These are phyloP conservation scores for Coemansia sp. DNA, from an alignment of 192 early-diverging fungal genomes.

Conservation along the genomic window DNA sequence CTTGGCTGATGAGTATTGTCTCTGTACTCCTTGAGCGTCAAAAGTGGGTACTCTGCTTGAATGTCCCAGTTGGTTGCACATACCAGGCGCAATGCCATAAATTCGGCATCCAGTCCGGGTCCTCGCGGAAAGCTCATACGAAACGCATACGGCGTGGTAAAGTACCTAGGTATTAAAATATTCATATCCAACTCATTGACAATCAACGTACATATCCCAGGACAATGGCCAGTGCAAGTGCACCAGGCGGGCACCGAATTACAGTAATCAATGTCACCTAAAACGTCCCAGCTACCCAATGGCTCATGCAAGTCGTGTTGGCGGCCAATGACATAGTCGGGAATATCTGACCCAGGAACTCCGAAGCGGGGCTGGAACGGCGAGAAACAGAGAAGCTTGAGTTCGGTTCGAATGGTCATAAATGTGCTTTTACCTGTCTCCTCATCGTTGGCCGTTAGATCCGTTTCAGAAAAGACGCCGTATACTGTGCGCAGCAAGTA, in stretches of 20 bases:
- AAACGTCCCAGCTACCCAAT: background rate
- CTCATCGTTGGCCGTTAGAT: background rate
- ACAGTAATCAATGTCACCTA: background rate
- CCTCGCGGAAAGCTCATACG: slow-evolving; percentile 7
- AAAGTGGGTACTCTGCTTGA: background rate
- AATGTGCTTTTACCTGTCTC: background rate
- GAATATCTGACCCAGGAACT: background rate
- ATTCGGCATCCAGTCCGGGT: background rate
- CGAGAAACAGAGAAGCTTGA: slow-evolving; percentile 21
- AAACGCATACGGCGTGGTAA: slow-evolving; percentile 20
- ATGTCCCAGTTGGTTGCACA: slow-evolving; percentile 4
- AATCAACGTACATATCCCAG: slow-evolving; percentile 38
- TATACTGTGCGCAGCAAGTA: slow-evolving; percentile 11
- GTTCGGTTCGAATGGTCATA: background rate
- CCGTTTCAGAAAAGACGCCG: background rate
- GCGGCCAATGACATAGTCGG: background rate
- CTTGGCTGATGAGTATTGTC: background rate
- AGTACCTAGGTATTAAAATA: slow-evolving; percentile 3
- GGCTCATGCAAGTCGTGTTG: background rate
- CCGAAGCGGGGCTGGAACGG: slow-evolving; percentile 17
- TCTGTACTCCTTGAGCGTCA: background rate
- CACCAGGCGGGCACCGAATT: slow-evolving; percentile 40
- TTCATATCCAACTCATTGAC: slow-evolving; percentile 33
- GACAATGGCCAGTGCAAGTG: slow-evolving; percentile 24
- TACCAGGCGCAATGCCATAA: slow-evolving; percentile 2